Conservation (phyloP, 176 grass and related monocot genomes). For the Chrysopogon serrulatus region DNA sequence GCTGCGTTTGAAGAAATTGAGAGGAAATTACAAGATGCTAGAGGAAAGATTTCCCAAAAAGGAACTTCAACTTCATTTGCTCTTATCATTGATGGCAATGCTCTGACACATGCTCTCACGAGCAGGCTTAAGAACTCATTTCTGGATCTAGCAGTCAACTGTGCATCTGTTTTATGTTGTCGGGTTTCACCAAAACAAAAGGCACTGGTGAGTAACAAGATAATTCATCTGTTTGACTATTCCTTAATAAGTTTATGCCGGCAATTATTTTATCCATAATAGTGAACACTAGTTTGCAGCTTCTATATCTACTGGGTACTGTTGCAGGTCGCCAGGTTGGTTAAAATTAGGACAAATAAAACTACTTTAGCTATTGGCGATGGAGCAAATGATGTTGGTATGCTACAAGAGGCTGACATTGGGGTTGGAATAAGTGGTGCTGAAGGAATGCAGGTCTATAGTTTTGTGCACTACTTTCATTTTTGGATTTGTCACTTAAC, state of each 20-base stretch:
- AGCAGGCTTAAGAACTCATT: constrained; percentile 55
- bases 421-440: constrained; percentile 94
- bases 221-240: not conserved
- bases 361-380: constrained; percentile 89
- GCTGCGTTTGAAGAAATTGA: constrained; percentile 28
- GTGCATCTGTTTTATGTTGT: constrained; percentile 90
- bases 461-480: not conserved
- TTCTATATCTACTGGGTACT: constrained; percentile 5
- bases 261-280: not conserved
- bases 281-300: not conserved
- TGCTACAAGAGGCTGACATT: constrained; percentile 98
- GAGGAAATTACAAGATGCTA: constrained; percentile 62
- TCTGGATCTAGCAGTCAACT: constrained; percentile 75
- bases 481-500: not conserved
- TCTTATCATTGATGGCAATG: constrained; percentile 90
- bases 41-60: constrained; percentile 31
- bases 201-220: constrained; percentile 65
- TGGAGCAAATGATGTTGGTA: constrained; percentile 94
- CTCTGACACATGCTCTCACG: constrained; percentile 69
- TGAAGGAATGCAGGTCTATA: constrained; percentile 95
- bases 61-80: constrained; percentile 53
- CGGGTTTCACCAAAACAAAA: constrained; percentile 96
- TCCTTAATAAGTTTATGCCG: constrained; percentile 14
- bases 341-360: constrained; percentile 68
- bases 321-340: constrained; percentile 78